These are phyloP conservation scores for Xylariaceae sp. DNA, from an alignment of 2,329 filamentous ascomycete species.

Conservation along the genomic window DNA sequence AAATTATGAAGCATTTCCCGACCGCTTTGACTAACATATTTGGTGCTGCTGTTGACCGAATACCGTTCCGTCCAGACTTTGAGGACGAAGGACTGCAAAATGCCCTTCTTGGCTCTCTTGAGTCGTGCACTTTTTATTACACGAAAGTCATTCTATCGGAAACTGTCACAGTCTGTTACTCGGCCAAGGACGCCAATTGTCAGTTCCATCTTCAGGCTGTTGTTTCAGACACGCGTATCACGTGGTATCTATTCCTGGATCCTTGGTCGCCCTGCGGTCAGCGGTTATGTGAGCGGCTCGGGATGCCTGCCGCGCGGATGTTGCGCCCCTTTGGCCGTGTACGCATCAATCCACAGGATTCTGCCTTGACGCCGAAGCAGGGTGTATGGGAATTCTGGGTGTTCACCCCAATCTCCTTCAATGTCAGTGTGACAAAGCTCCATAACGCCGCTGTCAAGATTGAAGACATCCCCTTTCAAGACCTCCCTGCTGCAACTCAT, in stretches of 20 bases:
- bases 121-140: conserved; percentile 25
- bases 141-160: conserved; percentile 26
- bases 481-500: conserved; percentile 6
- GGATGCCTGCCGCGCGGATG: conserved; percentile 4
- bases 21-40: conserved; percentile 16
- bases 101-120: conserved; percentile 10
- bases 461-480: background rate
- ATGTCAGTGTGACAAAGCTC: conserved; percentile 17
- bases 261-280: conserved; percentile 14
- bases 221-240: conserved; percentile 20
- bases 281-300: conserved; percentile 4
- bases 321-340: conserved; percentile 18
- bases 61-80: conserved; percentile 3
- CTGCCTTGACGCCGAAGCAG: conserved; percentile 3
- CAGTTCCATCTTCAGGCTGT: conserved; percentile 24
- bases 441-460: conserved; percentile 1
- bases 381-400: conserved; percentile 20
- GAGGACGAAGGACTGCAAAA: background rate
- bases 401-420: conserved; percentile 16
- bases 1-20: conserved; percentile 26
- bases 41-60: background rate
- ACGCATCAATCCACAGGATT: background rate
- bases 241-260: conserved; percentile 27
- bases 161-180: conserved; percentile 27
- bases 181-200: conserved; percentile 10